Conservation (phyloP, 129 eudicot species). For the Dittrichia graveolens region DNA sequence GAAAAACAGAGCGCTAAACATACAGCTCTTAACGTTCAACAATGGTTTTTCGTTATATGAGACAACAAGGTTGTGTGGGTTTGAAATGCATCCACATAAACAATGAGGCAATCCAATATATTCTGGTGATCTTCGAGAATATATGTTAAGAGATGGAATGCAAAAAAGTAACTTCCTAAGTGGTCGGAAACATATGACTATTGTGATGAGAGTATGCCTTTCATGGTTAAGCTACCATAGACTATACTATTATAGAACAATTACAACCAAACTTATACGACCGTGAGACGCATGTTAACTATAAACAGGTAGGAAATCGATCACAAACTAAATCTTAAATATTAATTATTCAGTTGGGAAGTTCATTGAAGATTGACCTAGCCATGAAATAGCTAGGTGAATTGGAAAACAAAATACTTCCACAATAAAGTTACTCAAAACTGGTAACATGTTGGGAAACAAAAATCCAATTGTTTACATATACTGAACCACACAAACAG, state of each 20-base stretch:
- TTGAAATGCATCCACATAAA: not conserved
- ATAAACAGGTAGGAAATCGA: not conserved
- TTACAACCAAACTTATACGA: not conserved
- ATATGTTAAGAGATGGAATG: not conserved
- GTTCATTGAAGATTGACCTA: not conserved
- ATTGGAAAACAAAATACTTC: slow-evolving; percentile 4
- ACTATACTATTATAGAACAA: slow-evolving; percentile 16
- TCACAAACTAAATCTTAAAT: not conserved
- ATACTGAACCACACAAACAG: not conserved
- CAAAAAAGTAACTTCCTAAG: not conserved
- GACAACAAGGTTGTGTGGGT: not conserved
- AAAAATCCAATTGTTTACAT: not conserved
- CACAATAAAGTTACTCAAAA: not conserved
- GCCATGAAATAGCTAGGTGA: slow-evolving; percentile 13
- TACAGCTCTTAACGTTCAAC: not conserved
- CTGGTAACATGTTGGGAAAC: not conserved
- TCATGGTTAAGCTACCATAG: slow-evolving; percentile 22
- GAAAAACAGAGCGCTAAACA: slow-evolving; percentile 8
- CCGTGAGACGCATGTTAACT: not conserved
- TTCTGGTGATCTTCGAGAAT: slow-evolving; percentile 5
- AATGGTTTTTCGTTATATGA: not conserved
- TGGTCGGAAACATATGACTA: not conserved
- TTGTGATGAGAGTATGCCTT: not conserved
- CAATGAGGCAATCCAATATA: not conserved
- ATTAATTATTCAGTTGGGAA: not conserved